These are phyloP conservation scores for Colletotrichum falcatum DNA, from an alignment of 2,329 filamentous ascomycete genomes.

Conservation along the genomic window DNA sequence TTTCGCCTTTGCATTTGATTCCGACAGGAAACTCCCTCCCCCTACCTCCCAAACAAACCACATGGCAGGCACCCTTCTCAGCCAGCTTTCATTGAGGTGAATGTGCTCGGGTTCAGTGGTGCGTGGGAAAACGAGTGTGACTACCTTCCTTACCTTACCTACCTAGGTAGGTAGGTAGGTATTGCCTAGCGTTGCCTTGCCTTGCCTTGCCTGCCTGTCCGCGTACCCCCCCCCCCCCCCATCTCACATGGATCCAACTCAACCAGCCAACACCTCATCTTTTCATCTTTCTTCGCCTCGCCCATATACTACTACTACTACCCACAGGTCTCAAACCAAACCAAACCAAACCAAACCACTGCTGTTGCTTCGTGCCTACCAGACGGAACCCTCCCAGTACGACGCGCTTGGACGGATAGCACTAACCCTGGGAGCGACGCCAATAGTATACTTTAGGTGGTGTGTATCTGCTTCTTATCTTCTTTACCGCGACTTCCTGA, in stretches of 20 bases:
- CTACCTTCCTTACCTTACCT: neutral
- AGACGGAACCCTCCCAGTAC: neutral
- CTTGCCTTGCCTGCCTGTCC: neutral
- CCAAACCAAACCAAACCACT: no score
- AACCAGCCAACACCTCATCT: no score
- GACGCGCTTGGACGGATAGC: slow-evolving; percentile 15
- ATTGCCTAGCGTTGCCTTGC: neutral
- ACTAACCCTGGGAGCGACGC: slow-evolving; percentile 24
- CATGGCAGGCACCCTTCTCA: slow-evolving; percentile 2
- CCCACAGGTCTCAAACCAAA: no score
- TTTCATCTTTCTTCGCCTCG: no score
- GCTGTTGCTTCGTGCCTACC: no score
- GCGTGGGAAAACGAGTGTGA: neutral
- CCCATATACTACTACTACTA: no score
- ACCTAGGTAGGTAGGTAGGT: no score
- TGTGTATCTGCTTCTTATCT: slow-evolving; percentile 35
- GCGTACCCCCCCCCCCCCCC: slow-evolving; percentile 12
- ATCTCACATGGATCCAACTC: slow-evolving; percentile 13
- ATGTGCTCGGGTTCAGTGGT: no score
- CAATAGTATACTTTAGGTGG: slow-evolving; percentile 36
- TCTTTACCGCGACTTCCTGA: slow-evolving; percentile 33
- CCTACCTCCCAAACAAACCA: slow-evolving; percentile 7
- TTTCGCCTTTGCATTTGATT: slow-evolving; percentile 6
- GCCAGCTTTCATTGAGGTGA: neutral
- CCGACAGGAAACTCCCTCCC: slow-evolving; percentile 5